Evolutionary conservation across 106 monocot species (phyloP), one percentile per base, ranked within the genome.

Genomic region (Acanthochlamys bracteata): DNA sequence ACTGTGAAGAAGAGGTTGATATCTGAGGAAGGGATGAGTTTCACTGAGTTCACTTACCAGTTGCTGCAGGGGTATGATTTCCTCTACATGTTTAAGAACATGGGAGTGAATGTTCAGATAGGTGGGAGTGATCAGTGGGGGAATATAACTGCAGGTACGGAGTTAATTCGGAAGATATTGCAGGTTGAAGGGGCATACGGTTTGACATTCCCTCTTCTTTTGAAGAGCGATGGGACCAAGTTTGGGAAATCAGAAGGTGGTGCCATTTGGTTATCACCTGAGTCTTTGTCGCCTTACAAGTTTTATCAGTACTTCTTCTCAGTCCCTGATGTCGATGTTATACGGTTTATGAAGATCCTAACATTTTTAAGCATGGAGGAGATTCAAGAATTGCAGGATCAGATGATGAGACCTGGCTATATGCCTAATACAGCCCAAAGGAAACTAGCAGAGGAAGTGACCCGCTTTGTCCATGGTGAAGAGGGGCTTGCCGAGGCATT

Each of bases 121-220:
- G 90, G 95, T 57, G 95, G 95, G 0, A 91, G 90, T 54, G 96
- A 96, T 70, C 96, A 96, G 63, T 96, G 90, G 90, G 95, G 90
- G 14, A 96, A 96, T 52, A 91, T 96, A 23, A 91, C 88, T 7
- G 90, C 96, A 0, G 96, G 96, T 11, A 91, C 96, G 0, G 96
- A 96, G 24, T 64, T 96, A 43, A 88, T 96, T 53, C 72, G 96
- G 20, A 96, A 88, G 70, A 81, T 90, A 27, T 72, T 90, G 67
- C 90, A 90, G 73, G 66, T 70, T 9, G 90, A 88, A 57, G 96
- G 88, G 43, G 96, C 90, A 53, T 80, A 83, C 54, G 90, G 96
- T 8, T n/a, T 91, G 74, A 91, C 90, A 20, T 96, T 96, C 66
- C 90, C 95, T 0, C 86, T 96, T 41, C 25, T 96, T 75, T 62